Base-by-base conservation (phyloP, 306 rosid species). In the Glycine soja region DNA sequence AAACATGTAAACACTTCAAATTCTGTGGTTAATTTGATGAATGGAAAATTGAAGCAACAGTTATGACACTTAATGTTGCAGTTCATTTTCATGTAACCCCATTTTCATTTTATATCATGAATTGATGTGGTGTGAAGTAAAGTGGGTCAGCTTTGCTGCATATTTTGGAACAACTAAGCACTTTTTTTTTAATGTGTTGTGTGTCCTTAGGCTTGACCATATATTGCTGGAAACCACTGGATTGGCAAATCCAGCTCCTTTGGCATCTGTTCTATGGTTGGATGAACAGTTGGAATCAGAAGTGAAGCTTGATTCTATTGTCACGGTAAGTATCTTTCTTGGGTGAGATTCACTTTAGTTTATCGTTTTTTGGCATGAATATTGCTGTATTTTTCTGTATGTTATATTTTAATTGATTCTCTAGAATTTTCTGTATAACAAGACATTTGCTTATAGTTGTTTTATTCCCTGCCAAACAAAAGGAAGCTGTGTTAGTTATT, bases 161-260 rank as follows among this genome's bases (percentile, higher is more conserved):
- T 75, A 12, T 74, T 52, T 68, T 82, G 42, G 45, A 15, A 34
- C 63, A 73, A 51, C 51, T 63, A 51, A 74, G 51, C 61, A 30
- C 10, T 19, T 10, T 69, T 12, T 7, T 82, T 24, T 24, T 24
- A 61, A 40, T 10, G 34, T 51, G 14, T 63, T 19, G 14, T 74
- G 45, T 85, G 48, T 76, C 18, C 79, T 77, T 87, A 95, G 98
- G 84, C 87, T 95, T 30, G 98, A 95, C 85, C 97, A 91, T 88
- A 95, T 93, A 80, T 88, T 95, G 86, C 86, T 95, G 84, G 99
- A 95, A 91, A 95, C 99, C 70, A 95, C 98, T 61, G 99, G 98
- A 12, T 79, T 95, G 88, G 98, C 99, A n/a, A 95, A 95, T 86
- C 99, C 97, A 51, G 99, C 96, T 38, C 98, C 97, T 58, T 92